phyloP scores from a whole-genome alignment of 345 rosid species.

The Citrus medica region DNA sequence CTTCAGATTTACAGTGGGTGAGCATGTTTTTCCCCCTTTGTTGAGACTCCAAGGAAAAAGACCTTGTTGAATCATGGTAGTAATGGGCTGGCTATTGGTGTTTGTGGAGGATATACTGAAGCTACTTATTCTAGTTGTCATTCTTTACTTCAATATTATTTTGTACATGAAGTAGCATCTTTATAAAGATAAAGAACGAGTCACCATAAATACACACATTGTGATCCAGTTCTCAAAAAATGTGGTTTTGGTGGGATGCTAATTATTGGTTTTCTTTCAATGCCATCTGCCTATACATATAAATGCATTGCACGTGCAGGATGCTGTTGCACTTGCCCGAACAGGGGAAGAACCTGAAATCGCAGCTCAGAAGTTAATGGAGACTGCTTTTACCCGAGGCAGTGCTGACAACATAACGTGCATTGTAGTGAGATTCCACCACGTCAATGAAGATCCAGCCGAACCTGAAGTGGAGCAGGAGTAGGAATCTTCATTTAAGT shows the following conservation, averaged over 20 bases:
- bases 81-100: not conserved
- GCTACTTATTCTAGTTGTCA: too few species aligned
- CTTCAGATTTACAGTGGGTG: not conserved
- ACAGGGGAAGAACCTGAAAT: slow-evolving; percentile 76
- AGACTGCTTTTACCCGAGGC: slow-evolving; percentile 77
- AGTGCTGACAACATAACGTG: slow-evolving; percentile 98
- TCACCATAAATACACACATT: not conserved
- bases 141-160: not conserved
- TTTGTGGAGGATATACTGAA: not conserved
- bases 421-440: slow-evolving; percentile 84
- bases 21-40: not conserved
- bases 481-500: slow-evolving; percentile 8
- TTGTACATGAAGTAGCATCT: too few species aligned
- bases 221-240: not conserved
- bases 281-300: not conserved
- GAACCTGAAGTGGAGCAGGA: slow-evolving; percentile 24
- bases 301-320: slow-evolving; percentile 37
- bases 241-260: not conserved
- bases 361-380: slow-evolving; percentile 85
- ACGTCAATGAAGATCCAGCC: slow-evolving; percentile 37
- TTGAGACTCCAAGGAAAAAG: not conserved
- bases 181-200: not conserved
- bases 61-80: not conserved
- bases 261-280: not conserved
- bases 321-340: slow-evolving; percentile 75